Conservation (phyloP, 1,284 basidiomycete genomes). For the Cryptococcus sp. region DNA sequence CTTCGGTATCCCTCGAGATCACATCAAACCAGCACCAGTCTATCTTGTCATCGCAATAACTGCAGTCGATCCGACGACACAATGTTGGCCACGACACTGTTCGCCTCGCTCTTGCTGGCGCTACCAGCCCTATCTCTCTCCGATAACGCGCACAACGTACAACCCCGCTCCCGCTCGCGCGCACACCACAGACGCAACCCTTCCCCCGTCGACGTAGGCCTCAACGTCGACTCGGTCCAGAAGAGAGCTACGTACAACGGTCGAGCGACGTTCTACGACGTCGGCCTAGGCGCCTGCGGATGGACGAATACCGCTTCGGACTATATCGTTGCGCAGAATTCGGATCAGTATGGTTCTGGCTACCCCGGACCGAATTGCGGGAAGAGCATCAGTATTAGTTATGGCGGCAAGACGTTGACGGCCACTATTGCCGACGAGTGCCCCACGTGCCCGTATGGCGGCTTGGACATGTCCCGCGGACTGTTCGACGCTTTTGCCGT, state of each 20-base stretch:
- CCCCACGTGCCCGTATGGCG: conserved; percentile 57
- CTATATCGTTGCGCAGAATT: conserved; percentile 52
- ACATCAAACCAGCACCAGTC: too few species aligned
- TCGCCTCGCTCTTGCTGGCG: conserved; percentile 17
- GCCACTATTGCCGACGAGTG: conserved; percentile 69
- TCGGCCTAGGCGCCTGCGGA: conserved; percentile 48
- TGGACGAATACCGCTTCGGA: conserved; percentile 33
- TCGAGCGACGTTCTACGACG: conserved; percentile 47
- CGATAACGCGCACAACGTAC: conserved; percentile 21
- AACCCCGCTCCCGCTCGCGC: conserved; percentile 21
- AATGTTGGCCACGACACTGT: conserved; percentile 21
- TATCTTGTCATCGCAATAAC: too few species aligned
- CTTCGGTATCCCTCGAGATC: too few species aligned
- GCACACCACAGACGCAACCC: conserved; percentile 8
- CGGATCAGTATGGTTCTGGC: conserved; percentile 38
- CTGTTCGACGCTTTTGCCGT: conserved; percentile 63
- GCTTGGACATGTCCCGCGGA: conserved; percentile 73
- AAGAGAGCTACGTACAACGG: conserved; percentile 25
- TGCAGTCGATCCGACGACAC: background rate
- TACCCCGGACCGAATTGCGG: conserved; percentile 68
- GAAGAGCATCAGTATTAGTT: conserved; percentile 65
- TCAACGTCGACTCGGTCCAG: conserved; percentile 3
- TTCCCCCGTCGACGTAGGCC: background rate
- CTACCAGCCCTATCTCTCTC: conserved; percentile 17
- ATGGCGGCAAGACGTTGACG: conserved; percentile 63